Evolutionary conservation across 768 basidiomycete genomes (phyloP), one percentile per base, ranked within the genome.

Genomic region (Erythrobasidium yunnanense): DNA sequence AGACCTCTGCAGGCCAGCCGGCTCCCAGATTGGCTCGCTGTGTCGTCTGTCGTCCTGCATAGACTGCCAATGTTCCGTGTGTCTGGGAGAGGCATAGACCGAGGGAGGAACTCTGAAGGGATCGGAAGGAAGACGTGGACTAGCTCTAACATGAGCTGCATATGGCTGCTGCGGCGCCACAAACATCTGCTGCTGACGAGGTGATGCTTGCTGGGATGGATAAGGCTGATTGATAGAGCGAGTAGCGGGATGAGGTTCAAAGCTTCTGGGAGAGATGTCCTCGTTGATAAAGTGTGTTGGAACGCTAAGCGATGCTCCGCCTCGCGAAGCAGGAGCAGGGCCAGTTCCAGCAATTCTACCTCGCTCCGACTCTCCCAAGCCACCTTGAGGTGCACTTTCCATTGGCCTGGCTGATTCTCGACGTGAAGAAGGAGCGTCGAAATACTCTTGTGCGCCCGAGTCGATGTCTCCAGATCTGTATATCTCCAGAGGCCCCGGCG

Each of bases 111-210:
- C 49, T 13, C 23, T 5, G 23, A 47, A 47, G 38, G 46, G 38
- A 18, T 46, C 38, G 23, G 11, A 46, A 22, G 58, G 23, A 30
- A 49, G 23, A 7, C 22, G 38, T 6, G 55, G 46, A 49, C 46
- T 62, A 8, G 18, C 33, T n/a, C 29, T 13, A 27, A 62, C 23
- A 49, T 62, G 58, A 4, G 58, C 58, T 45, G 38, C 58, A 49
- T 22, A 49, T 4, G 58, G 58, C 17, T 25, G 45, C 22, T 34
- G n/a, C 11, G n/a, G 11, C 11, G 38, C 11, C 38, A 11, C 11
- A n/a, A n/a, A 11, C 11, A n/a, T n/a, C 38, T n/a, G 38, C 38
- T 42, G 38, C 38, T 42, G 38, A 42, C 11, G 11, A 42, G 38
- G 38, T n/a, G 38, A n/a, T 11, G 38, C 38, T n/a, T n/a, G n/a